These are phyloP conservation scores for Microsporum audouinii DNA, from an alignment of 2,329 filamentous ascomycete species.

Conservation along the genomic window DNA sequence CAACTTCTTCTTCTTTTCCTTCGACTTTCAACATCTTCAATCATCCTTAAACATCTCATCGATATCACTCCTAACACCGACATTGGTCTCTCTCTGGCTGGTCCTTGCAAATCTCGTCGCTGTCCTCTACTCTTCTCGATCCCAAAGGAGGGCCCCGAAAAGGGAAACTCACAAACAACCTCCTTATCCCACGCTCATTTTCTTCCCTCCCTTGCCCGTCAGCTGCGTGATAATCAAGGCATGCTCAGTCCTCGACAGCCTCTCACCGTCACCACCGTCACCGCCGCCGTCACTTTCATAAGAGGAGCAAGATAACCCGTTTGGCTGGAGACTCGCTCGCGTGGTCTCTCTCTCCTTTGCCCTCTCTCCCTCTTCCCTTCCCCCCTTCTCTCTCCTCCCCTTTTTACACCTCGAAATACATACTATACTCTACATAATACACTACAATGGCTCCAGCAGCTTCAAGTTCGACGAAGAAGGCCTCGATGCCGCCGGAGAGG, in stretches of 20 bases:
- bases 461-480: conserved; percentile 68
- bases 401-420: conserved; percentile 9
- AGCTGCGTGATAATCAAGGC: conserved; percentile 12
- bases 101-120: not conserved
- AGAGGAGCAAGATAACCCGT: not conserved
- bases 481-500: conserved; percentile 72
- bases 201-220: conserved; percentile 11
- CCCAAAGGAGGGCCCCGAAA: not conserved
- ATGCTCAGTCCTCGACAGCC: conserved; percentile 1
- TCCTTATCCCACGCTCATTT: not conserved
- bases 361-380: conserved; percentile 14
- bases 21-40: not conserved
- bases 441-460: conserved; percentile 35
- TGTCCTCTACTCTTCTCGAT: not conserved
- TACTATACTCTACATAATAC: conserved; percentile 8
- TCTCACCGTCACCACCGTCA: not conserved
- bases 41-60: not conserved
- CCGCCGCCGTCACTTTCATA: not conserved
- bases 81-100: conserved; percentile 17
- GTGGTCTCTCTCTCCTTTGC: not conserved
- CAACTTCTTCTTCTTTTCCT: conserved; percentile 3
- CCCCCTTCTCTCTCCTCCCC: conserved; percentile 15
- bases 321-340: not conserved
- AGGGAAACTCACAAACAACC: not conserved
- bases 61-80: conserved; percentile 3